Evolutionary conservation across 805 yeast genomes (phyloP), one percentile per base, ranked within the genome.

Genomic region (Ogataea dorogensis): DNA sequence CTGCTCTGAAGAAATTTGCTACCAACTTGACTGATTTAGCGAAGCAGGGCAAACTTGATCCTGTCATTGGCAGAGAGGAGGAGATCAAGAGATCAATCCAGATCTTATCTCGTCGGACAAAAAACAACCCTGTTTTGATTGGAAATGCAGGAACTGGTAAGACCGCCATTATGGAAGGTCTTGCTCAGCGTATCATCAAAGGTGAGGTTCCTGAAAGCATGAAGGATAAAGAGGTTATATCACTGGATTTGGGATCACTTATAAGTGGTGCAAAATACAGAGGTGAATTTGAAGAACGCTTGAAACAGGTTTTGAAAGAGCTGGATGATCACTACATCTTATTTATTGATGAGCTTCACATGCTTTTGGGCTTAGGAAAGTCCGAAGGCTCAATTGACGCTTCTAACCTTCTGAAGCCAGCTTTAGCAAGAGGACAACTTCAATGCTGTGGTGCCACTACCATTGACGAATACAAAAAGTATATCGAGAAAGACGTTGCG

Each of bases 61-160:
- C 98, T 0, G 98, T 93, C 15, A 93, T 91, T 53, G 98, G 98
- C 3, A 71, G 98, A 45, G 98, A 93, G 53, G 96, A 89, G 44
- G 98, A 93, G 56, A 93, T 91, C 38, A 73, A 91, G 40, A 70
- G 98, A 41, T 91, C 98, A 0, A 82, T 91, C 38, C 98, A 91
- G 58, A 89, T 91, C 31, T 65, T 91, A 28, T 86, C 96, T 1
- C 70, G 98, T 50, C 72, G 98, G 58, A 88, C 97, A 1, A 91
- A 91, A 62, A 93, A 93, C 59, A 91, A 91, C 54, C 98, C 98
- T 0, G 95, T 93, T 1, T 62, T 91, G 36, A 88, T 93, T 26
- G 98, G 98, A 44, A 79, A 85, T 49, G 98, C 98, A 1, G 98
- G 98, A 64, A 94, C 96, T 0, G 98, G 98, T 65, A 91, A 91